Base-by-base conservation (phyloP, 345 rosid genomes). In the Lepidium africanum region DNA sequence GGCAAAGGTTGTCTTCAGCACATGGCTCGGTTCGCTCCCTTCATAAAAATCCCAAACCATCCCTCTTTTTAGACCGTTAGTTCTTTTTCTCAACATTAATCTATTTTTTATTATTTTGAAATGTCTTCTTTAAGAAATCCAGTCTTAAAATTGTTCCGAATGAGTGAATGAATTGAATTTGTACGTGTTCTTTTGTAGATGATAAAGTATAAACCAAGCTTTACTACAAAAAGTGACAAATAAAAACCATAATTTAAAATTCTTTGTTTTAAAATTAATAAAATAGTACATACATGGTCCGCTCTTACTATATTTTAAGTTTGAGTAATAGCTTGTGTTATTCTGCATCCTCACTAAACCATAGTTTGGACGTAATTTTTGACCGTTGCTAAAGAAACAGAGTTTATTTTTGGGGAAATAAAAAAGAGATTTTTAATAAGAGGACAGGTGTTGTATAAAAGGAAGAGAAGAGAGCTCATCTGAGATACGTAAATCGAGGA, bases 1-100 rank as follows among this genome's bases (percentile, higher is more conserved):
- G 72, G 73, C 77, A 67, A 74, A 74, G 77, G 57, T 43, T 59
- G 77, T 74, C 77, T 37, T 17, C 38, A 21, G 63, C 77, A 73
- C 77, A 73, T 73, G 77, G 61, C 71, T 65, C 54, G 41, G 46
- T 72, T 46, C 39, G 61, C 71, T 65, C 47, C 15, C 52, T 58
- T 14, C 17, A 39, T 47, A 15, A 30, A 59, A 39, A 7, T 6
- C 47, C 23, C 10, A 55, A 35, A n/a, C 40, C 59, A 38, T 37
- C 43, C 13, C 9, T 21, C 54, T 13, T 35, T 2, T 16, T n/a
- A 8, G 5, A 63, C 76, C 70, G 76, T 72, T 72, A 50, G 56
- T 27, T 7, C 23, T 21, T 21, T 21, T 21, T 21, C 23, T 21
- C 23, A 1, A 21, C 23, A 21, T 21, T 21, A 21, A 21, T n/a